Evolutionary conservation across 805 yeast species (phyloP).

Genomic region (Candida nitratophila): DNA sequence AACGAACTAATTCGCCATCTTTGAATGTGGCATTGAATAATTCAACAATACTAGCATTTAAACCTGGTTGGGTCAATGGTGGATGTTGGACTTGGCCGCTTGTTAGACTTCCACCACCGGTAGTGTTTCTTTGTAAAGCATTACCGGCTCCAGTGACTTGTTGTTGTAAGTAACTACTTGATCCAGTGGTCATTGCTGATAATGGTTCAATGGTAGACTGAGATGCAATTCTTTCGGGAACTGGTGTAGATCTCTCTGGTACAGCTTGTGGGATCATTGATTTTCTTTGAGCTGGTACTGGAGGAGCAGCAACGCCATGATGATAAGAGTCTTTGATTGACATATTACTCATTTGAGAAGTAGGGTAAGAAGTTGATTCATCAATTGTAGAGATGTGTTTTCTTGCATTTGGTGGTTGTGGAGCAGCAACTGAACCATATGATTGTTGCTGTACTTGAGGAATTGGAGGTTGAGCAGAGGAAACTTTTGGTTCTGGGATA

Average conservation of each 20-base stretch:
- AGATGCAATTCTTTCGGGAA: not conserved
- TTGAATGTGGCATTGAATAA: constrained; percentile 66
- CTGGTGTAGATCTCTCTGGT: not conserved
- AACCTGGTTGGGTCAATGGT: constrained; percentile 47
- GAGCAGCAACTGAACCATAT: constrained; percentile 14
- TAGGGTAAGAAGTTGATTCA: not conserved
- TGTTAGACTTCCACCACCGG: constrained; percentile 25
- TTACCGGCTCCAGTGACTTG: constrained; percentile 39
- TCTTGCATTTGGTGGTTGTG: constrained; percentile 29
- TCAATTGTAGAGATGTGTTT: constrained; percentile 15
- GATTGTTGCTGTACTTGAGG: not conserved
- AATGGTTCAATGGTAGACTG: constrained; percentile 4
- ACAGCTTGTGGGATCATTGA: constrained; percentile 7
- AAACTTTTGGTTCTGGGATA: not conserved
- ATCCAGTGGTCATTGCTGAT: constrained; percentile 13
- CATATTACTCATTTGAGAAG: not conserved
- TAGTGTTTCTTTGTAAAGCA: constrained; percentile 23
- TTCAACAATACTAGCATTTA: constrained; percentile 84
- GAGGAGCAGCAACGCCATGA: constrained; percentile 12
- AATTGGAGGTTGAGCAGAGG: not conserved
- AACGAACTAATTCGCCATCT: constrained; percentile 53
- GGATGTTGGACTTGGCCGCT: constrained; percentile 42
- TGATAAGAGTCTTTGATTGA: not conserved
- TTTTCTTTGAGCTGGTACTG: constrained; percentile 26
- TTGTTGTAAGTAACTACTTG: constrained; percentile 25